Evolutionary conservation across 306 rosid genomes (phyloP), one percentile per base, ranked within the genome.

Genomic region (Fragaria iinumae): DNA sequence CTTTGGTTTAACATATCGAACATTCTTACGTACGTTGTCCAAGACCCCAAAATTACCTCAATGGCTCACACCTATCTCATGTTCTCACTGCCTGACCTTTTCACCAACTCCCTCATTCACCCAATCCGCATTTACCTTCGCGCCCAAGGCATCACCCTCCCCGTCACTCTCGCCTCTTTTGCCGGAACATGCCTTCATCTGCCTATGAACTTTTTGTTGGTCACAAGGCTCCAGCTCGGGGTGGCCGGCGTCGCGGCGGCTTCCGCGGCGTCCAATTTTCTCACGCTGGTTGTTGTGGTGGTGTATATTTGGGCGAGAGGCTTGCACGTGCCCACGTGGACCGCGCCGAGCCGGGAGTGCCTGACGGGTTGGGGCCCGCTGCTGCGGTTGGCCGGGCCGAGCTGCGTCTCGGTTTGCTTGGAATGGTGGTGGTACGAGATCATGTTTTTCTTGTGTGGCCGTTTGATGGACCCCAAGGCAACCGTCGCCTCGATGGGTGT

Each of bases 351-450:
- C 75, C 66, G 82, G 0, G 96, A 94, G 6, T 94, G 96, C 17
- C 62, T 94, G 2, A 49, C 50, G 3, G 96, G 96, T 47, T 94
- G 91, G 90, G 67, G 65, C 84, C 92, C 96, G 32, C 79, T 94
- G 21, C 73, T 90, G 7, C 79, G 80, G 74, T 80, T 92, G 0
- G 97, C 98, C 0, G 89, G 84, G 21, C 97, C 98, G 34, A 94
- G 97, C 76, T 94, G 98, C 39, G 90, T 88, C 1, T 94, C 98
- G 0, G 98, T 94, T 39, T 94, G 97, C 56, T 64, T 94, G 72
- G 98, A 94, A 56, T 94, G 98, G 98, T 94, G 98, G 98, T 94
- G 98, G 98, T 94, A 94, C 70, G 98, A 94, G 89, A 92, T 94
- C 86, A 88, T 94, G 94, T 90, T 92, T 67, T 82, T 94, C 11